Conservation (phyloP, 2,329 filamentous ascomycete genomes). For the Calonectria henricotiae region DNA sequence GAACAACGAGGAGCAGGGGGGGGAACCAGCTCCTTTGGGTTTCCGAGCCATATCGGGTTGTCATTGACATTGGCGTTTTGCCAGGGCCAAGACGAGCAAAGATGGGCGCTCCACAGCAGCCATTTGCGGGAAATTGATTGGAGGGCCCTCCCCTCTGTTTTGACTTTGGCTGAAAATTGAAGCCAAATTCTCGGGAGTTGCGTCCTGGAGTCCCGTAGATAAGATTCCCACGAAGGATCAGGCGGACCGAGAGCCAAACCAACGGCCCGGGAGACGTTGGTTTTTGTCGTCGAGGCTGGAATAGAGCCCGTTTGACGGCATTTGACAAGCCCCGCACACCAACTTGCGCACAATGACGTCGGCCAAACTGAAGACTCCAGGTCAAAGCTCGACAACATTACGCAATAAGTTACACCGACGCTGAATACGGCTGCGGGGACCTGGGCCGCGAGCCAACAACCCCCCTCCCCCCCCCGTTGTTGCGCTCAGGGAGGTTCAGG, state of each 20-base stretch:
- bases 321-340: background rate
- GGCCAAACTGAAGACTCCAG: background rate
- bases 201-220: background rate
- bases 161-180: background rate
- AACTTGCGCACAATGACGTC: background rate
- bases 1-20: background rate
- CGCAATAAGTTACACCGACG: background rate
- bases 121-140: background rate
- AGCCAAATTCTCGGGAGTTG: slow-evolving; percentile 7
- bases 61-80: background rate
- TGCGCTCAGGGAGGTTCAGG: slow-evolving; percentile 1
- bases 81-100: background rate
- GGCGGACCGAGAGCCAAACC: background rate
- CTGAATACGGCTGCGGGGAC: background rate
- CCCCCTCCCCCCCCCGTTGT: too few species aligned
- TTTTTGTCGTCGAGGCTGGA: background rate
- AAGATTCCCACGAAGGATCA: background rate
- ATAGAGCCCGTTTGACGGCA: background rate
- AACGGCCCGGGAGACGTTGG: background rate
- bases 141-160: background rate
- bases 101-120: background rate
- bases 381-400: slow-evolving; percentile 1
- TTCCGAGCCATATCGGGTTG: background rate
- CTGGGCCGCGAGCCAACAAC: background rate
- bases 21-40: background rate